A percentile compares a stretch with the other conserved stretches of the same genome.
Evolutionary conservation across 225 moss, liverwort and hornwort genomes (phyloP).

Genomic region (Neckera pumila): DNA sequence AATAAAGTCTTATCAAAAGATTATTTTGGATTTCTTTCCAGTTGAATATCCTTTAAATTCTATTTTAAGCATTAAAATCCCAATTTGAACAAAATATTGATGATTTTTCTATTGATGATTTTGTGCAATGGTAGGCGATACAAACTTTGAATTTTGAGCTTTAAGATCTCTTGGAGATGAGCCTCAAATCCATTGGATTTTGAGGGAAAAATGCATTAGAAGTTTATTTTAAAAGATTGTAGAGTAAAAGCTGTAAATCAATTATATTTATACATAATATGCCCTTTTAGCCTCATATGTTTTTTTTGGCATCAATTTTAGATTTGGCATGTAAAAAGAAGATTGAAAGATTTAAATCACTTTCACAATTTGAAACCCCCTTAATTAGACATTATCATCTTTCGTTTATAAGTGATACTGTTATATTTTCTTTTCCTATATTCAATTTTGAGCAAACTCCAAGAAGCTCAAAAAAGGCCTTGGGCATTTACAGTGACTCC

Average conservation of each 20-base stretch:
- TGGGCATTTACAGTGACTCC: background rate
- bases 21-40: rapidly evolving
- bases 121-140: rapidly evolving
- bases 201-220: rapidly evolving
- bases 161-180: background rate
- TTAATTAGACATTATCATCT: background rate
- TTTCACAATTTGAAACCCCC: background rate
- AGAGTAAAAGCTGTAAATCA: rapidly evolving
- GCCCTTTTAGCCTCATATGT: background rate
- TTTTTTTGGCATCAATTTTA: background rate
- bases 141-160: background rate
- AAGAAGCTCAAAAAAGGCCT: background rate
- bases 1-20: background rate
- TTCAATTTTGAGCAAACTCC: background rate
- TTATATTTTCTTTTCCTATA: too few relatives aligned
- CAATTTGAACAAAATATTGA: too few relatives aligned
- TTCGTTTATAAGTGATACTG: too few relatives aligned
- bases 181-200: rapidly evolving
- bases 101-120: background rate
- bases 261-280: background rate
- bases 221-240: background rate
- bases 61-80: background rate
- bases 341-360: background rate
- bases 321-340: too few relatives aligned
- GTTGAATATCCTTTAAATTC: background rate